Base-by-base conservation (phyloP, 257 asterid genomes). In the Craterostigma plantagineum region DNA sequence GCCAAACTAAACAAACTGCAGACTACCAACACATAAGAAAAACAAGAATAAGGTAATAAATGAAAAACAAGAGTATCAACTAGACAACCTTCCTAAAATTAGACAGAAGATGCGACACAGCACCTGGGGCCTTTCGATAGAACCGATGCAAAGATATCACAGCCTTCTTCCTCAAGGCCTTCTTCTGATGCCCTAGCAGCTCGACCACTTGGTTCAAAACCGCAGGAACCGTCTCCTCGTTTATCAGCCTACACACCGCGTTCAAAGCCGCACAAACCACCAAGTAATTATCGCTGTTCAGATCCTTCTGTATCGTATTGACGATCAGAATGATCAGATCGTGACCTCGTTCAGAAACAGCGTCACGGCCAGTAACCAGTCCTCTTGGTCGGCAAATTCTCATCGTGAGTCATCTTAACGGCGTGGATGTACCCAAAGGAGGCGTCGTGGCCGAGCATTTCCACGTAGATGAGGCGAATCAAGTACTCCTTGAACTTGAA, bases 211-310 rank as follows among this genome's bases (percentile, higher is more conserved):
- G 93, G 0, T 90, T 86, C 81, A 90, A 57, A n/a, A 90, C 98
- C 0, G 98, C 98, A 0, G 95, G 98, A 30, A 90, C 79, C 1
- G 98, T 90, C 77, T 90, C 98, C 79, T 90, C 94, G n/a, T 77
- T 79, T 50, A 90, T 90, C 87, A 90, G 67, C 70, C 60, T 72
- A 62, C 99, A 90, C 7, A 83, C 94, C 0, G 91, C 99, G 61
- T 77, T 77, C 64, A 90, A 55, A 7, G 95, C n/a, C 98, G 94
- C 80, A 16, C 81, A 76, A 57, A 82, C 92, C 51, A 82, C 93
- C 68, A 87, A 58, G 54, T 57, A 87, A 37, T 87, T 87, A 54
- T 83, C 95, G 34, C 92, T 83, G 58, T 67, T 90, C 78, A 90
- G 64, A 68, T 90, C 95, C 79, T 90, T 90, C 82, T 83, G 99